Base-by-base conservation (phyloP, 2,329 filamentous ascomycete genomes). In the Fusarium dimerum region DNA sequence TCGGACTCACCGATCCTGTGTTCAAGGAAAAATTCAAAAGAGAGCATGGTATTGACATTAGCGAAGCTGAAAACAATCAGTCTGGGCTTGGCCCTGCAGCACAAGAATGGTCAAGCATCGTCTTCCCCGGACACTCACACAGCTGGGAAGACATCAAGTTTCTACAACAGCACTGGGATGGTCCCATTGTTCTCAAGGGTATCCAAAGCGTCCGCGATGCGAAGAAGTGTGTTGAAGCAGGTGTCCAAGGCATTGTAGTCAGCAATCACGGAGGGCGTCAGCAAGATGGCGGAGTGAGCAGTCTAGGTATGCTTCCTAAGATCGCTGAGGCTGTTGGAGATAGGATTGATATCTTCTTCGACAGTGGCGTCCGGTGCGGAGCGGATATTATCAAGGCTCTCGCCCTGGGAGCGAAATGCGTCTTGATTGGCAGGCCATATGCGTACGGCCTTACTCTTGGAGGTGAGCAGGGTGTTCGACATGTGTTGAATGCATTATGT, bases 81-180 rank as follows among this genome's bases (percentile, higher is more conserved):
- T 13, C 45, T 12, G 45, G 56, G n/a, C 46, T 59, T 13, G 52
- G 56, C 3, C 32, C 20, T 3, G 56, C 52, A 0, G 56, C 56
- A 2, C 46, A 52, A 6, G 56, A 59, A 45, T 59, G 56, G 56
- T 52, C 56, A n/a, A 59, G 59, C 30, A 56, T 59, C 13, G 46
- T 59, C 1, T 59, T 59, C 7, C 55, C 56, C 0, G 52, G 56
- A 1, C 56, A 59, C 30, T 56, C 56, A 0, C 56, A 56, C 44
- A 47, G 48, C 1, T 59, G 56, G 52, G 56, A 59, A 3, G 56
- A 59, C 6, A 1, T 59, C 2, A 45, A 56, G 1, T 59, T 59
- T 7, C 7, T 59, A 0, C 59, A 59, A 29, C 44, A 59, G 18
- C 41, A 59, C 6, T 59, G 56, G 56, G 47, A 59, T 5, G 52